Conservation (phyloP, 1,139 yeast genomes). For the Blastobotrys capitulatus region DNA sequence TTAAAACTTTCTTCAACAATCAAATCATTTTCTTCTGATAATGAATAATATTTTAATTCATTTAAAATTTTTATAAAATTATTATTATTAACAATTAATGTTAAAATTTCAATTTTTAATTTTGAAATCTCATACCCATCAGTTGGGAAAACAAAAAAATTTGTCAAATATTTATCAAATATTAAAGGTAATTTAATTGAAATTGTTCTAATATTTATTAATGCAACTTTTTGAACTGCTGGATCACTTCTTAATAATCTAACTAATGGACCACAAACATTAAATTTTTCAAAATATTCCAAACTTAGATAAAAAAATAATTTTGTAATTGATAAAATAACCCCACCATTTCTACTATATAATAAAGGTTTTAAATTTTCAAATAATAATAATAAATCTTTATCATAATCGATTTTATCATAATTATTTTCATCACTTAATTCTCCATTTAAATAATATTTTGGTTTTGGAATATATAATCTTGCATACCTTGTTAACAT, state of each 20-base stretch:
- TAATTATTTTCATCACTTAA: conserved; percentile 17
- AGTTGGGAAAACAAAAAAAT: conserved; percentile 50
- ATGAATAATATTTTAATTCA: conserved; percentile 64
- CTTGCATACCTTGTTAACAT: conserved; percentile 63
- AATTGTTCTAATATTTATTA: conserved; percentile 31
- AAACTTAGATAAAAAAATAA: conserved; percentile 53
- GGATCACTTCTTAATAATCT: conserved; percentile 37
- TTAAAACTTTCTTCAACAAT: conserved; percentile 50
- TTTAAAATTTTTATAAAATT: conserved; percentile 51
- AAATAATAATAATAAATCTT: conserved; percentile 53
- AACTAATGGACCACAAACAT: conserved; percentile 47
- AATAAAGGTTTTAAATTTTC: conserved; percentile 42
- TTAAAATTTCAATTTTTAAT: conserved; percentile 59
- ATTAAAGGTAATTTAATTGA: conserved; percentile 39
- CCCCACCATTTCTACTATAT: conserved; percentile 52
- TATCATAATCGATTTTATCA: conserved; percentile 37
- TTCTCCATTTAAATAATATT: conserved; percentile 19
- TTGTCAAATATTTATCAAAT: conserved; percentile 45
- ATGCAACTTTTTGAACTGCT: conserved; percentile 31
- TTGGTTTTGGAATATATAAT: conserved; percentile 51
- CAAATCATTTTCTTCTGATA: conserved; percentile 32
- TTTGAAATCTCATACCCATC: conserved; percentile 47
- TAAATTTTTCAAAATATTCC: conserved; percentile 41
- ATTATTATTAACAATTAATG: conserved; percentile 48
- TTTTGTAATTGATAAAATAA: conserved; percentile 55